Evolutionary conservation across 768 basidiomycete genomes (phyloP), one percentile per base, ranked within the genome.

Genomic region (Naganishia vishniacii): DNA sequence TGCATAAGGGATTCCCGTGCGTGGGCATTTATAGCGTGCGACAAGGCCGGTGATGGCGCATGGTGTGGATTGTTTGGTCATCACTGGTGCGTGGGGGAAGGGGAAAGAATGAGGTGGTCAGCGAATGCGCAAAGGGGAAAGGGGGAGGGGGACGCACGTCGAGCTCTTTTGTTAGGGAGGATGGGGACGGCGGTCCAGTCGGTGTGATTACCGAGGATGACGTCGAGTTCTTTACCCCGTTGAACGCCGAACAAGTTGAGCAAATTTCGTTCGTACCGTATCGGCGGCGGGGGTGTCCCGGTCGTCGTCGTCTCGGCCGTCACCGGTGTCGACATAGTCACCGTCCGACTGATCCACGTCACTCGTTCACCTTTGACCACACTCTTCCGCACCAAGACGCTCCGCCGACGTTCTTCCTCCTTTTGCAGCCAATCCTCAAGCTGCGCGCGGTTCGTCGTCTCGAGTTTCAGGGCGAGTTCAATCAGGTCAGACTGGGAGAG

Each of bases 151-250:
- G 25, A 60, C 59, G 13, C 18, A 60, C 59, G 41, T 32, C 28
- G 59, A 26, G 34, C 23, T 31, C 60, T 71, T 6, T 73, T 62
- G 16, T 64, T 56, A 5, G 73, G 72, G 15, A 75, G 69, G 13
- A 71, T 70, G 12, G 62, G 11, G 32, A 73, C 67, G 31, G 70
- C 41, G 16, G 69, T 70, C 80, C 79, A 97, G 49, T 86, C 82
- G 9, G 86, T 86, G 69, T 93, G 87, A 56, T 87, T 81, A 1
- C 93, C 91, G 69, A 97, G 90, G 79, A 94, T 81, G 1, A 89
- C 85, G 7, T 81, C 63, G 86, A 92, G 88, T 12, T 87, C 89
- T 31, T 86, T 83, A 8, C 72, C 13, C 62, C 11, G 72, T 64
- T 20, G 72, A 71, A 11, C 75, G 72, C 13, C 71, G 70, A n/a